Base-by-base conservation (phyloP, 176 grass and related monocot species). In the Microstegium vimineum region DNA sequence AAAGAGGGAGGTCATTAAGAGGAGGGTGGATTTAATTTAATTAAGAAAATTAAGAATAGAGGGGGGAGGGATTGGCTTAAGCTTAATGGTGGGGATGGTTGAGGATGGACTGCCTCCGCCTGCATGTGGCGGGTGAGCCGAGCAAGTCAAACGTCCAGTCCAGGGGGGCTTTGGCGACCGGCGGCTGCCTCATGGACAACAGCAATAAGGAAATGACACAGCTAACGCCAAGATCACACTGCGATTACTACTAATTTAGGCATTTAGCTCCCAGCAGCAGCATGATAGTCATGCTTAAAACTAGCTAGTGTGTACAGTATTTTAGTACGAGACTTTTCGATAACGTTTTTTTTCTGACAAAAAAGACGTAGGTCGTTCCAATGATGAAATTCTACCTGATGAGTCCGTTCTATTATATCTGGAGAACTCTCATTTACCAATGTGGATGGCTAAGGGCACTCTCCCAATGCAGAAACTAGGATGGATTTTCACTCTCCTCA, bases 61-160 rank as follows among this genome's bases (percentile, higher is more conserved):
- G n/a, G 17, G 49, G 25, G 35, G 14, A 41, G 23, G 49, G 63
- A 73, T 73, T 49, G 18, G 65, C 71, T 91, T 83, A 87, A 73
- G 65, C 71, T 91, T 81, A 88, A 75, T 81, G 80, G 18, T 69
- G 52, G 82, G 18, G 15, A 67, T 78, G 67, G 75, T 77, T 79
- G 18, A 76, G 81, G 45, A 18, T 71, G 68, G 68, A 43, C 68
- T 71, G 36, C 10, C 46, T 51, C 15, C 2, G 38, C 47, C 46
- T 80, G 89, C 81, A 80, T 79, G 84, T 86, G 85, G 84, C 69
- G 30, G 63, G 81, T 87, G 76, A 71, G 52, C 18, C 27, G 70
- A 27, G 84, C 6, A 88, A 84, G 88, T 86, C 88, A 90, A 86
- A 86, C 59, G 54, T 59, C 49, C 6, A 52, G 78, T 57, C 45